Base-by-base conservation (phyloP, 1,284 basidiomycete genomes). In the Boletus coffeatus region DNA sequence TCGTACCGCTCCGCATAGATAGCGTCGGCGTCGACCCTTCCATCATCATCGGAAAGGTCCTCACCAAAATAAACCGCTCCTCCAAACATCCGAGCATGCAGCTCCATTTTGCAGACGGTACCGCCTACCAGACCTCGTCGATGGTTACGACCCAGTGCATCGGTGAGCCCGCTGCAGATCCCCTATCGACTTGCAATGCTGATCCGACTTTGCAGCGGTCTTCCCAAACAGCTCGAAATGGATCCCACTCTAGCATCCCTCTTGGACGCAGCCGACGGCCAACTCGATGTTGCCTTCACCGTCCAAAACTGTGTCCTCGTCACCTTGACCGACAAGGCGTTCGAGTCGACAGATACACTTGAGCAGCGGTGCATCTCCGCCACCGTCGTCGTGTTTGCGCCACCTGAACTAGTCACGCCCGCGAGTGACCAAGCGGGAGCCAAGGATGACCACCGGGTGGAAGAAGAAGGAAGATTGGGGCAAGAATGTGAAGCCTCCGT, bases 401-500 rank as follows among this genome's bases (percentile, higher is more conserved):
- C 87, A 1, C 90, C 90, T 9, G 79, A 82, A 29, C 72, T 88
- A 11, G 78, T 87, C 46, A 68, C 76, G 5, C 64, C 77, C 50
- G 69, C 75, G 13, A 66, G 68, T 8, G 74, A 72, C 16, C 72
- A 67, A 64, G 52, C 66, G 48, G 68, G 73, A 37, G 66, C 58
- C 66, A 67, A 69, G 66, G 66, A 70, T 58, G 63, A 69, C 61
- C 10, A 58, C 36, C 3, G 68, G 68, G 52, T 75, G 67, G 68
- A 67, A 69, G 36, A 67, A 68, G 69, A 75, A 69, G 41, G 79
- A 85, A 68, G 86, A 86, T 68, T 92, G 90, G 91, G 88, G 88
- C 37, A 90, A 89, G 77, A 92, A 92, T 72, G 85, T 92, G 72
- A 92, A 92, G 68, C 90, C 91, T n/a, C 91, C 90, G 13, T 90